Conservation (phyloP, 1,139 yeast species). For the Debaryomyces coudertii region DNA sequence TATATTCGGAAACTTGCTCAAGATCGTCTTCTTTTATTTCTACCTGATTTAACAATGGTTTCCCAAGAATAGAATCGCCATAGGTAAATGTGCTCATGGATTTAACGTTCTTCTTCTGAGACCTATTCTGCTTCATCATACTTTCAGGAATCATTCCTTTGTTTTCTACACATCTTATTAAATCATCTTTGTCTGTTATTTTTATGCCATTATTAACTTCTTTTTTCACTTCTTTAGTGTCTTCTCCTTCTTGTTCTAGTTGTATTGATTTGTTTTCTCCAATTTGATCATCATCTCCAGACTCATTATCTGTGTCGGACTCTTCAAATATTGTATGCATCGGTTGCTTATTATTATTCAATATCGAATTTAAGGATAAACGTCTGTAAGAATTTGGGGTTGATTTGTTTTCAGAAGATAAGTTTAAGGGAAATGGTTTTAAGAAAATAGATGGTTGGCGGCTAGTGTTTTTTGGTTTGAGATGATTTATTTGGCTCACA, state of each 20-base stretch:
- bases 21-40: slow-evolving; percentile 10
- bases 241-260: neutral
- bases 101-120: neutral
- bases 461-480: neutral
- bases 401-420: neutral
- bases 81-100: slow-evolving; percentile 8
- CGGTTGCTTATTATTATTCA: slow-evolving; percentile 3
- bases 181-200: neutral
- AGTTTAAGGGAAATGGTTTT: slow-evolving; percentile 14
- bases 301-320: slow-evolving; percentile 5
- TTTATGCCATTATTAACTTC: neutral
- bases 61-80: slow-evolving; percentile 7
- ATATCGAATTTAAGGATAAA: neutral
- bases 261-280: neutral
- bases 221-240: neutral
- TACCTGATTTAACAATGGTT: slow-evolving; percentile 2
- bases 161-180: neutral
- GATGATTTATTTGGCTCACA: neutral
- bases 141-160: neutral
- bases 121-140: neutral
- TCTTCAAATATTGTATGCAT: slow-evolving; percentile 16
- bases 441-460: slow-evolving; percentile 8
- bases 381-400: neutral
- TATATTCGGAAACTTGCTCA: slow-evolving; percentile 11
- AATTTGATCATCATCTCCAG: neutral